Conservation (phyloP, 2,329 filamentous ascomycete species). For the Claviceps monticola region DNA sequence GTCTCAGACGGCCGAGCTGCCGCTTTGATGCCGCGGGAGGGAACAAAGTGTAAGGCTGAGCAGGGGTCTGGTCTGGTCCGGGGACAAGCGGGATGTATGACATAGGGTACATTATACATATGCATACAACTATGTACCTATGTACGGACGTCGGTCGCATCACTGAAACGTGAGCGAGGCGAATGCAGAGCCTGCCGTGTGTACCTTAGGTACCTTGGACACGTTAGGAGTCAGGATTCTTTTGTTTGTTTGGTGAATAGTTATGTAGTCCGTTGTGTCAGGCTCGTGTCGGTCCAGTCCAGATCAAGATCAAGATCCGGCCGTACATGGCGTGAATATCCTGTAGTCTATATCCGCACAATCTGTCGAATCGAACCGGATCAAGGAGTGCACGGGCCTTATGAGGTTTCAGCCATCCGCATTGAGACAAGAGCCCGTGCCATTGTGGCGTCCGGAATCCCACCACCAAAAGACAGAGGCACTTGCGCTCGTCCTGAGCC, state of each 20-base stretch:
- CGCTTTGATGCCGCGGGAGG: neutral
- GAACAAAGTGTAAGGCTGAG: neutral
- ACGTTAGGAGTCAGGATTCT: too few species aligned
- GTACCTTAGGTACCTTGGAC: too few species aligned
- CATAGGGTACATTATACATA: neutral
- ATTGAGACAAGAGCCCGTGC: neutral
- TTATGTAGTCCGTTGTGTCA: neutral
- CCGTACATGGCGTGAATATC: neutral
- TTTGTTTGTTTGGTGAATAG: too few species aligned
- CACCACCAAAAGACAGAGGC: neutral
- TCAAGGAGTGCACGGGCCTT: neutral
- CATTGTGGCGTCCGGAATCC: neutral
- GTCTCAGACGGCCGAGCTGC: neutral
- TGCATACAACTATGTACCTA: too few species aligned
- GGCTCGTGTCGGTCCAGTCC: neutral
- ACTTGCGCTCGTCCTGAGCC: neutral
- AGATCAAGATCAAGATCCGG: neutral
- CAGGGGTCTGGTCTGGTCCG: neutral
- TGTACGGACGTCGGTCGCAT: neutral
- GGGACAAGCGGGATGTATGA: neutral
- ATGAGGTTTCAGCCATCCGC: constrained; percentile 1
- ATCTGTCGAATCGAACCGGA: neutral
- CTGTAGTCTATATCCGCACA: neutral
- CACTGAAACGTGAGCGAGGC: neutral
- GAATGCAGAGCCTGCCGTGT: too few species aligned